Conservation (phyloP, 352 stramenopile species). For the Globisporangium canariense region DNA sequence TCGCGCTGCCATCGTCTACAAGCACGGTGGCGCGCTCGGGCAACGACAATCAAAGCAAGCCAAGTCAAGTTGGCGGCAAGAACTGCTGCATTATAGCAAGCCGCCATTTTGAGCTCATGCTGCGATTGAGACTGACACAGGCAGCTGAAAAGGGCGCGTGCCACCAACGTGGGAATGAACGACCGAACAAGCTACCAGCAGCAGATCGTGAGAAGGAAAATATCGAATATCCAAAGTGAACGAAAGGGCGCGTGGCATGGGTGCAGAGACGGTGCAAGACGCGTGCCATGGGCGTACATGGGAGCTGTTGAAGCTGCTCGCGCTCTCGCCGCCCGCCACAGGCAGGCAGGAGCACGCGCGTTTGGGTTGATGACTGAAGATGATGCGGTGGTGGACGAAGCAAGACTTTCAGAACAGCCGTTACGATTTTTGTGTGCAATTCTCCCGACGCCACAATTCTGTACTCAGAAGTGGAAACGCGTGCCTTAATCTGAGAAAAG, state of each 20-base stretch:
- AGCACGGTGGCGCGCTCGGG: too few relatives aligned
- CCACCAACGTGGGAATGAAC: conserved; percentile 1
- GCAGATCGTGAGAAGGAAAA: not conserved
- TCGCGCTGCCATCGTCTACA: too few relatives aligned
- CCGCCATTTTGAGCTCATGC: not conserved
- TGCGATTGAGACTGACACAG: not conserved
- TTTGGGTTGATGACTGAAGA: not conserved
- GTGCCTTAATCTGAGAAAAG: not conserved
- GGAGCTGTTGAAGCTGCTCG: not conserved
- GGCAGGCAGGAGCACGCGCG: not conserved
- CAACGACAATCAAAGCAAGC: not conserved
- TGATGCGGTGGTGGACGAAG: not conserved
- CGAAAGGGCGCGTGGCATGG: not conserved
- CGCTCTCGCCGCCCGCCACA: not conserved
- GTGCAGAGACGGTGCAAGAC: conserved; percentile 8
- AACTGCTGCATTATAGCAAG: too few relatives aligned
- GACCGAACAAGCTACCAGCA: not conserved
- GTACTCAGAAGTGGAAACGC: not conserved
- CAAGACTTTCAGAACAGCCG: not conserved
- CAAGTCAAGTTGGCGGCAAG: not conserved
- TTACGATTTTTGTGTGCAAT: not conserved
- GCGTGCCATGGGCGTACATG: conserved; percentile 4
- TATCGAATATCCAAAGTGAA: not conserved
- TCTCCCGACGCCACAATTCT: not conserved
- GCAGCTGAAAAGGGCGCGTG: not conserved